phyloP scores from a whole-genome alignment of 176 grass and related monocot species.

The Musa itinerans region DNA sequence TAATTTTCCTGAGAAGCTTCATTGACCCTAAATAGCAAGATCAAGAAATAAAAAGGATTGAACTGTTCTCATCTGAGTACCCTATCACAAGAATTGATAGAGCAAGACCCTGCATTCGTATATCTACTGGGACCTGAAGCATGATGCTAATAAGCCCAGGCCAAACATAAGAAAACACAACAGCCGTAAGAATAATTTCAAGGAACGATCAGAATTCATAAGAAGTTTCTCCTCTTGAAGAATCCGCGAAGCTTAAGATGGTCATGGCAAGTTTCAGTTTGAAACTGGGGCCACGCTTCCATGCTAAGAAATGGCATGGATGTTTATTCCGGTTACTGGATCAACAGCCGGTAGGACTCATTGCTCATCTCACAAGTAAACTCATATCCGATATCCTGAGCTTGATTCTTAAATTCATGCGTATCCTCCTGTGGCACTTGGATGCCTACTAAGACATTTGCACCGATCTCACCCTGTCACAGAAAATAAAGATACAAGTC shows the following conservation, averaged over 20 bases:
- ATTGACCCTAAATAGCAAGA: not conserved
- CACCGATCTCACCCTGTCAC: slow-evolving; percentile 59
- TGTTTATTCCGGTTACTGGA: slow-evolving; percentile 7
- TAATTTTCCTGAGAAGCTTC: too few relatives aligned
- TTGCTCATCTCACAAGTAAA: slow-evolving; percentile 70
- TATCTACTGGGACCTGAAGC: not conserved
- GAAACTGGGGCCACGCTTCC: too few relatives aligned
- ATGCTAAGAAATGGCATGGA: too few relatives aligned
- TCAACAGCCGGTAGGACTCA: slow-evolving; percentile 43
- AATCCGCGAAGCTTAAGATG: too few relatives aligned
- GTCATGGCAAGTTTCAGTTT: too few relatives aligned
- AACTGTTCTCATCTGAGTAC: not conserved
- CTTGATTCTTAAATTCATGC: slow-evolving; percentile 39
- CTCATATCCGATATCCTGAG: slow-evolving; percentile 59
- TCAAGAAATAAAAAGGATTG: not conserved
- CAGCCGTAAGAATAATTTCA: too few relatives aligned
- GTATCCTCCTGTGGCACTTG: slow-evolving; percentile 54
- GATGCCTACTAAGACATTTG: slow-evolving; percentile 82
- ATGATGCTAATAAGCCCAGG: not conserved
- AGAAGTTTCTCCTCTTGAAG: not conserved
- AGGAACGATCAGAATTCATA: not conserved
- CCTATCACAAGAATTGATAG: not conserved
- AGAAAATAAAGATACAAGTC: too few relatives aligned
- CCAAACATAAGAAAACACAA: not conserved
- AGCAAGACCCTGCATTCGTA: not conserved